These are phyloP conservation scores for Mortierella sp. DNA, from an alignment of 371 early-diverging fungal species.

Conservation along the genomic window DNA sequence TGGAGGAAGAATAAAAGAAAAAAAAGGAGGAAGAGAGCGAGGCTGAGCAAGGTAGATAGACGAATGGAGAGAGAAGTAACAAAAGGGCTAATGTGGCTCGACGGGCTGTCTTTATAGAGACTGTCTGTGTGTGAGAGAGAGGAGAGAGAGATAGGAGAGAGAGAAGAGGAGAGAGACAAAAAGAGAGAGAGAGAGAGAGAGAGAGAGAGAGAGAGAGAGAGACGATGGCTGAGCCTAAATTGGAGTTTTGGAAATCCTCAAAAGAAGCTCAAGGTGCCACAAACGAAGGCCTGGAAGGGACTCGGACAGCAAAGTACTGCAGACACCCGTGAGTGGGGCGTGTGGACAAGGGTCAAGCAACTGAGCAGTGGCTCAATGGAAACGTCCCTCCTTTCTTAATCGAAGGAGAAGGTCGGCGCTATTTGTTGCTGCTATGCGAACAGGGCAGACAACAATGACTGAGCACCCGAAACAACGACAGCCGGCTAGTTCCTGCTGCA, in stretches of 20 bases:
- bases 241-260: constrained; percentile 49
- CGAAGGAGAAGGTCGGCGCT: not conserved
- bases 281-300: not conserved
- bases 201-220: not conserved
- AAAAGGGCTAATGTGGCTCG: constrained; percentile 1
- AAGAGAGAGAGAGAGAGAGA: not conserved
- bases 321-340: not conserved
- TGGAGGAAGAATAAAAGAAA: constrained; percentile 3
- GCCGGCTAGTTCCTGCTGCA: not conserved
- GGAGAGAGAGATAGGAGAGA: not conserved
- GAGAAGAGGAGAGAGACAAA: constrained; percentile 2
- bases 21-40: constrained; percentile 1
- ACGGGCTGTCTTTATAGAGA: no score
- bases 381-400: not conserved
- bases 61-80: not conserved
- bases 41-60: not conserved
- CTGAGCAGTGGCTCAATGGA: not conserved
- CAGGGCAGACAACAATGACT: not conserved
- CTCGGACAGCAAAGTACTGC: not conserved
- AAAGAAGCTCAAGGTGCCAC: constrained; percentile 21
- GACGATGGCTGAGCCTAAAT: constrained; percentile 40
- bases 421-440: not conserved
- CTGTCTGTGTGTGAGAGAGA: no score
- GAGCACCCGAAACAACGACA: not conserved
- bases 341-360: not conserved